These are phyloP conservation scores for Rhodotorula mucilaginosa DNA, from an alignment of 1,284 basidiomycete genomes.

Conservation along the genomic window DNA sequence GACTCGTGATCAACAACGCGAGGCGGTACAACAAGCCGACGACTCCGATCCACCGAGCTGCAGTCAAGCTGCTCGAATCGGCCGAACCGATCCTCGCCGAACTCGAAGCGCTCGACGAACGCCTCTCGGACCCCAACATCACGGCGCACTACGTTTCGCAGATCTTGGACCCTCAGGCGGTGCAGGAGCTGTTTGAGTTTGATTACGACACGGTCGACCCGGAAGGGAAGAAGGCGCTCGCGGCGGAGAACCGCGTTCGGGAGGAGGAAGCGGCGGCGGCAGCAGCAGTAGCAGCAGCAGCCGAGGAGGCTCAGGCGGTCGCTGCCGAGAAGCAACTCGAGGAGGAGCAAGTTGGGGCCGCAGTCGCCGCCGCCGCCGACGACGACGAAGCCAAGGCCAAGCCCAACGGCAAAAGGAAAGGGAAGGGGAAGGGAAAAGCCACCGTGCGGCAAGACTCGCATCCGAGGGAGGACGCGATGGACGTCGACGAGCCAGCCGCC, in stretches of 20 bases:
- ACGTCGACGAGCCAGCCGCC: background rate
- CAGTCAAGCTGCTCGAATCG: conserved; percentile 59
- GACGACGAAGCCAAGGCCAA: background rate
- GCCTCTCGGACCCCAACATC: background rate
- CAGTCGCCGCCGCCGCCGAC: background rate
- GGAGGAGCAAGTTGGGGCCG: background rate
- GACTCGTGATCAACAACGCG: conserved; percentile 81
- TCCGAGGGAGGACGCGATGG: conserved; percentile 4
- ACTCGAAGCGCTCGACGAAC: conserved; percentile 5
- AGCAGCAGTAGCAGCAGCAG: conserved; percentile 19
- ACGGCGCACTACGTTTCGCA: background rate
- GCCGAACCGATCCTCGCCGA: conserved; percentile 42
- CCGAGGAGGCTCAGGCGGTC: conserved; percentile 3
- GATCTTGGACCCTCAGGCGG: conserved; percentile 19
- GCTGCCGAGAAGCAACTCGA: background rate
- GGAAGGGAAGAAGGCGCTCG: conserved; percentile 20
- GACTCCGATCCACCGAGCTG: conserved; percentile 69
- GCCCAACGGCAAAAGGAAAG: too few species aligned
- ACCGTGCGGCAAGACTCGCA: too few species aligned
- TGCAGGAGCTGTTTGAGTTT: conserved; percentile 22
- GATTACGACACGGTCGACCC: conserved; percentile 16
- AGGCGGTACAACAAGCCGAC: conserved; percentile 79
- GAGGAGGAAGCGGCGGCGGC: conserved; percentile 41
- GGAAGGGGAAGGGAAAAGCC: too few species aligned
- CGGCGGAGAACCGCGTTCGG: conserved; percentile 15